Evolutionary conservation across 2,329 filamentous ascomycete genomes (phyloP), one percentile per base, ranked within the genome.

Genomic region (Penicillium aurantiogriseum): DNA sequence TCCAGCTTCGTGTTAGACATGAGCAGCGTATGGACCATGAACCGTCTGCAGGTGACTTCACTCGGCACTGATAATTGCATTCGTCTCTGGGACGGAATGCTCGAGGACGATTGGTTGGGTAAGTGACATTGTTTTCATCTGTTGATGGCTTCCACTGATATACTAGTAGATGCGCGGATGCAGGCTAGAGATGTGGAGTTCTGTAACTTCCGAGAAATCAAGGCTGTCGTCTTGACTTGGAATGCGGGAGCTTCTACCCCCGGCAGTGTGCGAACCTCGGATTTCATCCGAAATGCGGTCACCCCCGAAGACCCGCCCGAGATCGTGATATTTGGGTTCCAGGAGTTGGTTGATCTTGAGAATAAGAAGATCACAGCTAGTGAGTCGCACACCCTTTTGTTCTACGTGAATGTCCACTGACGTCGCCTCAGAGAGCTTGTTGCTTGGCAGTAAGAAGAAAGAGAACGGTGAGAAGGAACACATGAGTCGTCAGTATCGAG

Each of bases 211-310:
- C 83, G 92, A 53, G 88, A 95, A 66, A 80, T 97, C 56, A 88
- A 86, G 48, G 87, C 90, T 13, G 80, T 91, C 38, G 85, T 96
- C 27, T 83, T 97, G 79, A 97, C 92, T 0, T 99, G 94, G 94
- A 99, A 99, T 72, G 93, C 92, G 1, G 94, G 94, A 1, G 94
- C 94, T n/a, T 88, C 89, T 17, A 96, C 94, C n/a, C 94, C 94
- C 0, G 87, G 86, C 57, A 90, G 88, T 68, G 79, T 97, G 35
- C 84, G 89, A 54, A 91, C 96, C 67, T 84, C 85, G 11, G 81
- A 82, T 43, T 97, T 97, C 73, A 89, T 97, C 69, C 86, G 87
- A 63, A 86, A 93, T 56, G 82, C 96, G 17, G 80, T 99, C 27
- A 84, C 88, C 62, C 85, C 84, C n/a, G 87, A 89, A 60, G 84